Base-by-base conservation (phyloP, 78 protist genomes). In the Cavenderia fasciculata region DNA sequence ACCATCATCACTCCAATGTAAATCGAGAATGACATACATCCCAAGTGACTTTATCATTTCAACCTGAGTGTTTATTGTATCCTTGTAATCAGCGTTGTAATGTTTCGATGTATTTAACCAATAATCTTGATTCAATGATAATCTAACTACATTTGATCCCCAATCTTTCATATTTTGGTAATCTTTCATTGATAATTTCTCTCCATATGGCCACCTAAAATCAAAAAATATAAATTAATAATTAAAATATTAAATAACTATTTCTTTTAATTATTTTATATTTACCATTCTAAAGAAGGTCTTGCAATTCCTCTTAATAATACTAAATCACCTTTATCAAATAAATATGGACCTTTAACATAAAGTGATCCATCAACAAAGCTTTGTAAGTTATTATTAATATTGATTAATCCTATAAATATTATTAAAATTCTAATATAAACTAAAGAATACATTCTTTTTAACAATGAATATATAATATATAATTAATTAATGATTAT, bases 1-100 rank as follows among this genome's bases (percentile, higher is more conserved):
- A 6, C 79, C 79, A 54, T 72, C 79, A 36, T 72, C 79, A 0
- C 40, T 21, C 79, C 79, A 72, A 72, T 72, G 79, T 54, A 72
- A 36, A 54, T 72, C 79, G 1, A 72, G n/a, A 14, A 72, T 72
- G 6, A 46, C 52, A 31, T n/a, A 29, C 79, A 72, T 72, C 7
- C 41, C 65, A 21, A 72, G 49, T 54, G 68, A 54, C 54, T 65
- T 72, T 21, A 72, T 72, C 33, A 33, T 43, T 4, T 54, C 54
- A 18, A 72, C 79, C 6, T 54, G 65, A 10, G 33, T 36, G 2
- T 1, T 54, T n/a, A 72, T 49, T 16, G 10, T 54, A 0, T 21
- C 38, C 36, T 54, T 51, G n/a, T 72, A 72, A 10, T 16, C 6
- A 29, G 40, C 33, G 54, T 72, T 21, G 18, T 38, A 72, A 10